phyloP scores from a whole-genome alignment of 208 protist species.

The Leishmania tropica region DNA sequence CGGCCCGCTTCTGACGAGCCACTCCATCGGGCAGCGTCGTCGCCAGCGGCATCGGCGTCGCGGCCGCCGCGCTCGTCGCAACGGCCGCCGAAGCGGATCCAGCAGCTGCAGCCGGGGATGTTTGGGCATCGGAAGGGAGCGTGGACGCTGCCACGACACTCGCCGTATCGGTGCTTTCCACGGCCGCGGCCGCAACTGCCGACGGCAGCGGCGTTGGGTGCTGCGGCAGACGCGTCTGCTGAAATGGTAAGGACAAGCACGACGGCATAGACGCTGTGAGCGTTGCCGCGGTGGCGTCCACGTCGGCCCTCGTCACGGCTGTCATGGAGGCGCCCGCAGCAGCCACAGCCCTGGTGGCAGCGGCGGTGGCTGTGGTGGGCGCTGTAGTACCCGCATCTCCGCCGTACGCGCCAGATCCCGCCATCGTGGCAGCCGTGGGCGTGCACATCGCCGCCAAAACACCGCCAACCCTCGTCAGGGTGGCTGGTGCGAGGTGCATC shows the following conservation, averaged over 20 bases:
- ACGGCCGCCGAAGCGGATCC: background rate
- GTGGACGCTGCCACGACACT: background rate
- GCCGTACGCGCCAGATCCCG: background rate
- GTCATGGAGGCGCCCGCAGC: background rate
- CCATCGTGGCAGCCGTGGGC: background rate
- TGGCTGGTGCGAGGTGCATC: constrained; percentile 19
- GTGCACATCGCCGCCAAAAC: constrained; percentile 10
- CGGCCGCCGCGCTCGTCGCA: background rate
- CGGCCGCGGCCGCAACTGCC: background rate
- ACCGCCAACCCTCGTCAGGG: constrained; percentile 3
- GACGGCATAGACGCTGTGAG: background rate
- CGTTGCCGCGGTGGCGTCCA: background rate
- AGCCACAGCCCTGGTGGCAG: background rate
- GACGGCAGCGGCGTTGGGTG: background rate
- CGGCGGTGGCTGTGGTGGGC: background rate
- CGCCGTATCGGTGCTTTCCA: too few species aligned
- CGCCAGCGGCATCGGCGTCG: background rate
- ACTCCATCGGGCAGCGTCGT: constrained; percentile 17
- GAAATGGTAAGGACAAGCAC: background rate
- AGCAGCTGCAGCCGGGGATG: background rate
- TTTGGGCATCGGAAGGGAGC: background rate
- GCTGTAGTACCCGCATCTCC: background rate
- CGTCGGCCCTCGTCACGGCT: background rate
- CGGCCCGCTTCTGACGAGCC: constrained; percentile 37
- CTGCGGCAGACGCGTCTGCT: background rate